A percentile compares a stretch with the other conserved stretches of the same genome.
These are phyloP conservation scores for Aspergillus conjunctus DNA, from an alignment of 495 filamentous ascomycete species.

Conservation along the genomic window DNA sequence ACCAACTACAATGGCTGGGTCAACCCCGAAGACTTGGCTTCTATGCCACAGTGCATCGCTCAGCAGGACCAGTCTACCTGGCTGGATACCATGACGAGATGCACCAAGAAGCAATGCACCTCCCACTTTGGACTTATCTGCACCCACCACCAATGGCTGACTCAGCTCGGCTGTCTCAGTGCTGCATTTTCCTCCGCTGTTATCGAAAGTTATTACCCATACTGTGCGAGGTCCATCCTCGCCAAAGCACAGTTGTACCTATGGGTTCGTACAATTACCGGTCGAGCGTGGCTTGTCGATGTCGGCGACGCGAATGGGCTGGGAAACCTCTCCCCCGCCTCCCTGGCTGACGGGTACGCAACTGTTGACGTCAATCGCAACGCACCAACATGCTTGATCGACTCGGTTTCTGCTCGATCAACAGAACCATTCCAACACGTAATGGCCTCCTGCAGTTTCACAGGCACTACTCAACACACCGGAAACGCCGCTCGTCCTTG, in stretches of 20 bases:
- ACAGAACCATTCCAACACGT: constrained; percentile 19
- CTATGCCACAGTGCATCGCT: constrained; percentile 23
- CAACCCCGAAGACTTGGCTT: constrained; percentile 18
- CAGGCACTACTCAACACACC: constrained; percentile 14
- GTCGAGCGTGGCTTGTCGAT: constrained; percentile 21
- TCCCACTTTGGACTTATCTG: constrained; percentile 19
- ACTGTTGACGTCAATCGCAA: constrained; percentile 4
- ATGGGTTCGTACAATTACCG: constrained; percentile 16
- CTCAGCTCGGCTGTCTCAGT: constrained; percentile 22
- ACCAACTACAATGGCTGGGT: constrained; percentile 20
- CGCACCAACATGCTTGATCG: constrained; percentile 18
- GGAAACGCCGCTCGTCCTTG: constrained; percentile 22
- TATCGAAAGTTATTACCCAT: constrained; percentile 17
- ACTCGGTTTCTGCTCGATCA: constrained; percentile 12
- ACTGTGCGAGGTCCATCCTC: constrained; percentile 20
- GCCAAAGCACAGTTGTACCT: constrained; percentile 21
- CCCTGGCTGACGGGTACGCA: constrained; percentile 16
- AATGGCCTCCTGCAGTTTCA: constrained; percentile 20
- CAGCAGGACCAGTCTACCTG: constrained; percentile 21
- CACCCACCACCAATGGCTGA: constrained; percentile 26
- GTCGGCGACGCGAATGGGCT: constrained; percentile 20
- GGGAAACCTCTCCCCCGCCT: constrained; percentile 16
- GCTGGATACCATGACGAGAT: constrained; percentile 18
- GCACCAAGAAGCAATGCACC: constrained; percentile 22
- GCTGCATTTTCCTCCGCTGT: constrained; percentile 15